Evolutionary conservation across 169 alveolate genomes (phyloP), one percentile per base, ranked within the genome.

Genomic region (Plasmodium sp.): DNA sequence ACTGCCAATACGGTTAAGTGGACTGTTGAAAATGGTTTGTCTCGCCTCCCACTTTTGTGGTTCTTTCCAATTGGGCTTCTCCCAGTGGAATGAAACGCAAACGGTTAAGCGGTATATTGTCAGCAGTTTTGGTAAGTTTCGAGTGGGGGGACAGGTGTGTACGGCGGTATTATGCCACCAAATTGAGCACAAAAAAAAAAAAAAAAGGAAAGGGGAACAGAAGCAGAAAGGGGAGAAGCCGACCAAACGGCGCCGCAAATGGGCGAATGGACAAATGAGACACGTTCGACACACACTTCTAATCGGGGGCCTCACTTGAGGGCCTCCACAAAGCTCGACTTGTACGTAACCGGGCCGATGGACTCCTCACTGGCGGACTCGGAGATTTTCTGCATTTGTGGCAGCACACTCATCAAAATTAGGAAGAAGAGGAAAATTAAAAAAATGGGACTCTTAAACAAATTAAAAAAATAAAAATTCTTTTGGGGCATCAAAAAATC

Each of bases 361-460:
- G 67, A 9, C 79, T 92, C 95, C 58, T 92, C 95, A 81, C 62
- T 92, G 10, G 80, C 84, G 33, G 92, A 62, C 39, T 92, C 95
- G 33, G 92, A 72, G 27, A 92, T 81, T 51, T 81, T 81, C 84
- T 92, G 95, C 84, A 92, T 82, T 22, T 92, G 72, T 34, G 95
- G 95, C 77, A 92, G 36, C n/a, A 82, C 84, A 92, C 92, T 51
- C 36, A 92, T 34, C 39, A 92, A 51, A 92, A 92, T 81, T 81
- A 92, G 71, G 73, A 83, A 92, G 62, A 92, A 92, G 39, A 92
- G 56, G 34, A 92, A 92, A 81, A 82, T 81, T 81, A 92, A 83
- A 41, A 92, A 92, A 48, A 92, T 62, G 27, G 95, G 95, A 31
- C 95, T 92, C 77, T 82, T 92, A 22, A 92, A 92, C 56, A 92